Conservation (phyloP, 129 eudicot genomes). For the Glebionis coronaria region DNA sequence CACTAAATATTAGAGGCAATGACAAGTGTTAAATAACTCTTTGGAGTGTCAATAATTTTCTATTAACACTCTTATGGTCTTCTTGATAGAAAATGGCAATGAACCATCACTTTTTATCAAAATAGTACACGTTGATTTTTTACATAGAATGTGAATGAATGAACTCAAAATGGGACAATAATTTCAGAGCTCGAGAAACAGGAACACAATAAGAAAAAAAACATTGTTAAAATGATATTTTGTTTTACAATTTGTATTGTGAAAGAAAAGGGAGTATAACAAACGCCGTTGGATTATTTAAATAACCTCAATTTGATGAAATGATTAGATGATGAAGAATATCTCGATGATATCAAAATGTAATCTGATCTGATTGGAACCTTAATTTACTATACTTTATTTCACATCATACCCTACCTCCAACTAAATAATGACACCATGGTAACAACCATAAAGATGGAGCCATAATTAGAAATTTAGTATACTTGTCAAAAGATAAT, state of each 20-base stretch:
- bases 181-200: no score
- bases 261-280: no score
- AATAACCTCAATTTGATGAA: neutral
- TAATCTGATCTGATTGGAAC: slow-evolving; percentile 12
- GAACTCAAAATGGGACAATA: no score
- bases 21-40: slow-evolving; percentile 16
- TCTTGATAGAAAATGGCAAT: neutral
- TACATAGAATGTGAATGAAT: no score
- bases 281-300: no score
- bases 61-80: slow-evolving; percentile 7
- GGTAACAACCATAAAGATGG: slow-evolving; percentile 17
- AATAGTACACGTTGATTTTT: no score
- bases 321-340: slow-evolving; percentile 30
- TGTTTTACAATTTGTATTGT: no score
- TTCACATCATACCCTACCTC: slow-evolving; percentile 21
- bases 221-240: no score
- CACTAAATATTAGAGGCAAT: neutral
- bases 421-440: slow-evolving; percentile 26
- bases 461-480: slow-evolving; percentile 18
- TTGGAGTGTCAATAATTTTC: slow-evolving; percentile 10
- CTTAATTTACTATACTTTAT: slow-evolving; percentile 17
- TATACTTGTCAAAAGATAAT: neutral
- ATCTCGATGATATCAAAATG: slow-evolving; percentile 4
- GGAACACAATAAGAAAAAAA: no score
- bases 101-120: neutral